Evolutionary conservation across 108 stramenopile species (phyloP), one percentile per base, ranked within the genome.

Genomic region (Nannochloropsis gaditana): DNA sequence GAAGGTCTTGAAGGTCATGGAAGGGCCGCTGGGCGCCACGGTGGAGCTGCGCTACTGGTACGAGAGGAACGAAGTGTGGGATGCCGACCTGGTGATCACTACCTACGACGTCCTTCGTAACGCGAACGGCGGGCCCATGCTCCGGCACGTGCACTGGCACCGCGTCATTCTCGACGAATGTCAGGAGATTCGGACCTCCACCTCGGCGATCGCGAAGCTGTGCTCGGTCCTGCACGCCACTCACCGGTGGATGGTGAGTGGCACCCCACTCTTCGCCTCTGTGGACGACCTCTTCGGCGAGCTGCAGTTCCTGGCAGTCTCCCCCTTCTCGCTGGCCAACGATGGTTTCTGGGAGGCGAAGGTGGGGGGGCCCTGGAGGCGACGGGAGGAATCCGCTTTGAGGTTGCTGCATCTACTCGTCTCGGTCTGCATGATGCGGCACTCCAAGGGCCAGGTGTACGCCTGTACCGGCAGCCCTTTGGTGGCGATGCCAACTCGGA

Each of bases 311-410:
- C 90, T 95, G 8, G 85, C 92, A 42, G 87, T 95, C 17, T 91
- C 90, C 45, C 95, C 95, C 9, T 95, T 93, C 90, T 88, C 91
- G 42, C 91, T 90, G 0, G 85, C 92, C 45, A 91, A 93, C 44
- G 95, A 95, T 85, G 95, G 95, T 9, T 95, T 94, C 85, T 95
- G 94, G 89, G 88, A 93, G 80, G 91, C 92, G 83, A 89, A 90
- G 82, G 86, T 94, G 21, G 81, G 50, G 11, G 85, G 86, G 44
- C 94, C 91, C 44, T 94, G 88, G 87, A 83, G 88, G 45, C 31
- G 9, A 0, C 84, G 85, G 44, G 80, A 41, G 80, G 21, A 42
- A 21, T 43, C 9, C n/a, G 85, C 86, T 9, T 92, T 92, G 1
- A 43, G 87, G 19, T 92, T 90, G 21, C 92, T 92, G 11, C 79